Evolutionary conservation across 164 flowering plant species (phyloP).

Genomic region (grape (Vitis vinifera)): DNA sequence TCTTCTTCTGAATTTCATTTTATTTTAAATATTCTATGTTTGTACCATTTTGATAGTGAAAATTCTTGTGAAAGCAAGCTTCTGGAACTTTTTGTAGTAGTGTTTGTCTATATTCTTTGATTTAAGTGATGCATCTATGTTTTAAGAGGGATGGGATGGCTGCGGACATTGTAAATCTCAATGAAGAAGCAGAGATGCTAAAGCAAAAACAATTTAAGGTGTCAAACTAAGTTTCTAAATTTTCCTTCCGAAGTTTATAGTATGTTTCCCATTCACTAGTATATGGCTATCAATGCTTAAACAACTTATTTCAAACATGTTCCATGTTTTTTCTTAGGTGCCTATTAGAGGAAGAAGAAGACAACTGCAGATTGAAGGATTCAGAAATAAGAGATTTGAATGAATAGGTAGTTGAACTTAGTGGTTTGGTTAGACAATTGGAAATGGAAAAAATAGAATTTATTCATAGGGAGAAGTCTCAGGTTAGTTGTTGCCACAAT

Average conservation of each 20-base stretch:
- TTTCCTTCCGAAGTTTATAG: neutral
- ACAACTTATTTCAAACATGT: neutral
- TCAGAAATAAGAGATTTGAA: conserved; percentile 66
- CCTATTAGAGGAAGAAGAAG: conserved; percentile 69
- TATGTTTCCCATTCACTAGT: no score
- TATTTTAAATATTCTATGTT: no score
- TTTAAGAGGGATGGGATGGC: conserved; percentile 48
- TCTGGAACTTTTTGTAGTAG: neutral
- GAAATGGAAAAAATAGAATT: conserved; percentile 67
- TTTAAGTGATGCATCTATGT: neutral
- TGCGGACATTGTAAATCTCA: conserved; percentile 49
- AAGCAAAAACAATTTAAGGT: conserved; percentile 55
- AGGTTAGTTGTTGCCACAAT: conserved; percentile 36
- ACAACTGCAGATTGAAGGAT: conserved; percentile 77
- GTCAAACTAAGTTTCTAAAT: conserved; percentile 1
- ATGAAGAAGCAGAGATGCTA: conserved; percentile 55
- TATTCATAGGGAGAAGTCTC: conserved; percentile 40
- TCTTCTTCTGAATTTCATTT: neutral
- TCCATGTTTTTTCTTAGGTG: conserved; percentile 47
- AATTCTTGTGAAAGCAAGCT: no score
- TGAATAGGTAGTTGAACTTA: conserved; percentile 67
- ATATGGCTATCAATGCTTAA: no score
- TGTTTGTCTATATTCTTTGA: neutral
- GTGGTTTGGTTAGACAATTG: conserved; percentile 47
- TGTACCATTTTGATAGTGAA: no score